Evolutionary conservation across 2,329 filamentous ascomycete genomes (phyloP), one percentile per base, ranked within the genome.

Genomic region (Lachnellula subtilissima): DNA sequence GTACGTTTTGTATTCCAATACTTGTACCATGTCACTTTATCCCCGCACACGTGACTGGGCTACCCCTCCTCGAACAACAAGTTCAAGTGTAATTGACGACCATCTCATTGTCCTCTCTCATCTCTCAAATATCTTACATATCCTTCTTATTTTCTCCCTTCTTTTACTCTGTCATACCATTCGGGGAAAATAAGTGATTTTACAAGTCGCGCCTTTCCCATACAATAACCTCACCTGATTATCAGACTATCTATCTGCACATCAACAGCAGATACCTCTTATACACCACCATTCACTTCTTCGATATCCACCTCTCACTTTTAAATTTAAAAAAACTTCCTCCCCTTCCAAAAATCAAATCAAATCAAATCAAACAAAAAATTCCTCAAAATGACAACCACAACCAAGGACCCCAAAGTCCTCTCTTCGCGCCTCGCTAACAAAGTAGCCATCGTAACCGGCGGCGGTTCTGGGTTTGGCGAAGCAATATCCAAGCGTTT

Each of bases 401-500:
- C 36, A 49, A 19, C 47, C 7, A 4, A 28, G 2, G 23, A 23
- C 15, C 52, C 50, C 28, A 63, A 61, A 42, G 35, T 62, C 17
- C 56, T 67, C 37, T 61, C 62, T 28, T 60, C 14, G 60, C 72
- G 77, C 60, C 73, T 83, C 43, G 68, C 76, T 52, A 76, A 75
- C 61, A 83, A 82, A 67, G 78, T 83, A 7, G 80, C 80, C 53
- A 77, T 84, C 52, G 76, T 84, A 22, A 83, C 81, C 14, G 82
- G 84, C 48, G 84, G 75, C 7, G 83, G 81, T 2, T 82, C 80
- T 11, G 85, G 85, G 2, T 88, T 88, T 61, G 84, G 84, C 53
- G 81, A 78, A 54, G 83, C 78, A 36, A 86, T 87, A 52, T 79
- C 79, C 0, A 72, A 76, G 53, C 80, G 80, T 53, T 86, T 86